These are phyloP conservation scores for Pseudonectria foliicola DNA, from an alignment of 2,329 filamentous ascomycete species.

Conservation along the genomic window DNA sequence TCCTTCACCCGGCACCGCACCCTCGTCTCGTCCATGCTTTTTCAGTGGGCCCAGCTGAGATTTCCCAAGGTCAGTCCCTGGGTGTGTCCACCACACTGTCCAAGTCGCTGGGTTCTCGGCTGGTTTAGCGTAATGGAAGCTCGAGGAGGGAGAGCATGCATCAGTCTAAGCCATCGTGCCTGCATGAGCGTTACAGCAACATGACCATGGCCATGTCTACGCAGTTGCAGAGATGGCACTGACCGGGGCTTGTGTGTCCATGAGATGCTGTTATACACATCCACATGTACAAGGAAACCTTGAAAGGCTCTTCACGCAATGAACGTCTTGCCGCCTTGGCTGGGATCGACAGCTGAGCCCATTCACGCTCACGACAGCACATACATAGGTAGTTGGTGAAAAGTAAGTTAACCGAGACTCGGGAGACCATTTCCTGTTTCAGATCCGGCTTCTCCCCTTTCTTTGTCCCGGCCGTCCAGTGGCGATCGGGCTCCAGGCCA, in stretches of 20 bases:
- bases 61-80: constrained; percentile 20
- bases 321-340: too few species aligned
- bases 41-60: constrained; percentile 13
- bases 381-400: neutral
- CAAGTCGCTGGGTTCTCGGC: constrained; percentile 14
- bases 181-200: constrained; percentile 8
- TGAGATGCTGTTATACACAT: too few species aligned
- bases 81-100: constrained; percentile 16
- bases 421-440: constrained; percentile 2
- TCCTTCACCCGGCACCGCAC: constrained; percentile 1
- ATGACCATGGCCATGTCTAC: too few species aligned
- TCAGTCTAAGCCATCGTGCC: too few species aligned
- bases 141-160: constrained; percentile 2
- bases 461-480: neutral
- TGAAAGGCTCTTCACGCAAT: too few species aligned
- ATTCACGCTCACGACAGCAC: constrained; percentile 13
- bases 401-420: constrained; percentile 7
- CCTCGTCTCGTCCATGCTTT: constrained; percentile 14
- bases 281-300: too few species aligned
- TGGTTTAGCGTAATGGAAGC: constrained; percentile 12
- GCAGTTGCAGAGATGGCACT: too few species aligned
- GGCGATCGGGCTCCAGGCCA: constrained; percentile 6
- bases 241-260: too few species aligned
- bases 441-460: neutral
- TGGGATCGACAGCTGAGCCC: too few species aligned